Base-by-base conservation (phyloP, 148 eudicot genomes). In the Rhododendron henanense region DNA sequence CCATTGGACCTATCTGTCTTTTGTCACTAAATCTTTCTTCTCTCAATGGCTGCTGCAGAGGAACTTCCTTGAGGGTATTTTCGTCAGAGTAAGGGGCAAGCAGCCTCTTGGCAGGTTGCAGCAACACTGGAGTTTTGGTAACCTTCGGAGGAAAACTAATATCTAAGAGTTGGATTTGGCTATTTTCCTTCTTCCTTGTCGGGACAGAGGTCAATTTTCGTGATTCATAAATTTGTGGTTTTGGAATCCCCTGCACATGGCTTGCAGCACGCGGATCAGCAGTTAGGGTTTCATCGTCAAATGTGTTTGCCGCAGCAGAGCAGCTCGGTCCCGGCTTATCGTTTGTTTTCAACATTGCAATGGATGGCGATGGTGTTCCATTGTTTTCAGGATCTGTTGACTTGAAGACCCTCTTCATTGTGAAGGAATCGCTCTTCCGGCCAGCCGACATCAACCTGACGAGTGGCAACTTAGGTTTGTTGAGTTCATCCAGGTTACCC, bases 401-500 rank as follows among this genome's bases (percentile, higher is more conserved):
- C 87, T 93, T 94, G 84, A 97, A 97, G 48, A 97, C 94, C 50
- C 84, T 93, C 87, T 94, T 88, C 94, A 89, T 97, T 31, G 97
- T 90, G 89, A 97, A 94, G 7, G 99, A 97, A 73, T 97, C 98
- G 47, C 94, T 93, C 86, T 89, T 93, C 84, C 91, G 95, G 69
- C 97, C 94, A 15, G 93, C 88, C 3, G 98, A 97, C 91, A 94
- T 88, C 84, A 94, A 83, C 25, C 98, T 88, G 67, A 93, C 94
- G 67, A 95, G 86, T 0, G 99, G 98, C 82, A 95, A 88, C 85
- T 92, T 97, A 0, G 99, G 98, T 89, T 97, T 95, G 90, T 93
- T 94, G 41, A 93, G 92, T 63, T 97, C 99, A 86, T 97, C 98
- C 1, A 97, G 95, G 85, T 90, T 95, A n/a, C 98, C 98, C 87